A percentile compares a stretch with the other conserved stretches of the same genome.
Evolutionary conservation across 441 rosid genomes (phyloP).

Genomic region (Cnidoscolus chayamansa): DNA sequence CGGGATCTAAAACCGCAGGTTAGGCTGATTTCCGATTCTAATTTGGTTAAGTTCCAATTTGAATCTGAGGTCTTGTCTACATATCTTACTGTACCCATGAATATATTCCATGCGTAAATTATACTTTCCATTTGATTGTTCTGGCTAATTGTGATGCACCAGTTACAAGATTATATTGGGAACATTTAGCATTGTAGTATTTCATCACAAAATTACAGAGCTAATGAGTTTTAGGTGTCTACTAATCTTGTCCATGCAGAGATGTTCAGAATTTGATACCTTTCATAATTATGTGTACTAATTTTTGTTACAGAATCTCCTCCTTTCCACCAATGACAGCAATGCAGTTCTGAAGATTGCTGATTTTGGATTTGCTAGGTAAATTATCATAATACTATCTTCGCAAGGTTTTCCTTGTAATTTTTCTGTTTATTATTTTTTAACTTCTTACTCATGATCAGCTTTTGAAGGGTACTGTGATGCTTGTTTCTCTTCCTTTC

Average conservation of each 20-base stretch:
- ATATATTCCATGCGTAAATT: background rate
- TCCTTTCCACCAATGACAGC: constrained; percentile 61
- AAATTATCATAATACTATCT: constrained; percentile 16
- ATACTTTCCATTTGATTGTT: background rate
- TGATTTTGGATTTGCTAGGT: constrained; percentile 99
- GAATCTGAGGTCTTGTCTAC: constrained; percentile 8
- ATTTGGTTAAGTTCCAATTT: constrained; percentile 13
- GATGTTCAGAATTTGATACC: constrained; percentile 12
- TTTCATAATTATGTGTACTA: constrained; percentile 23
- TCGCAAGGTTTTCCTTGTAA: background rate
- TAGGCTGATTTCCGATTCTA: constrained; percentile 18
- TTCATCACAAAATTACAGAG: constrained; percentile 3
- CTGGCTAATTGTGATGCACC: background rate
- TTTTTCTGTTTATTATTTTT: background rate
- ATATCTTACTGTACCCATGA: background rate
- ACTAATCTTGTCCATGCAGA: constrained; percentile 17
- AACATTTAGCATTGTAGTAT: background rate
- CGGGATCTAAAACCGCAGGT: constrained; percentile 99
- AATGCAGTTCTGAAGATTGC: constrained; percentile 83
- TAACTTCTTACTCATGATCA: background rate
- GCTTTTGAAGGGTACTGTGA: background rate
- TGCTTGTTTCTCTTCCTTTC: constrained; percentile 1
- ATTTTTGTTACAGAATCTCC: constrained; percentile 78
- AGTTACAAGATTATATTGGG: background rate
- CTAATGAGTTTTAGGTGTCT: background rate